phyloP scores from a whole-genome alignment of 2,329 filamentous ascomycete genomes.

The Massarina eburnea region DNA sequence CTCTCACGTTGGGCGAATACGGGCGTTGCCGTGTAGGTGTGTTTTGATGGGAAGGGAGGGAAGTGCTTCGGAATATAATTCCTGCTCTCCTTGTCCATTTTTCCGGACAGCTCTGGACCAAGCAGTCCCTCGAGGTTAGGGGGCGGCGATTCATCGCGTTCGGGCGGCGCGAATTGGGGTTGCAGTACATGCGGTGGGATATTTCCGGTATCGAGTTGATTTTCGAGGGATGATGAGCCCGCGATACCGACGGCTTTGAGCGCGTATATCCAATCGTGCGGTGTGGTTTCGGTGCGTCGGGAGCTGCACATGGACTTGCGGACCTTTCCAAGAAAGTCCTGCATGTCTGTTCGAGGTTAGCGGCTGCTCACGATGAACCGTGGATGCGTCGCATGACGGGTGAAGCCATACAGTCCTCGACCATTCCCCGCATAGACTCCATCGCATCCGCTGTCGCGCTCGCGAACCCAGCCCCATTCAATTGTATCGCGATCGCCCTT shows the following conservation, averaged over 20 bases:
- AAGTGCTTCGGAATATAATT: conserved; percentile 62
- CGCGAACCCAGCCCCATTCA: conserved; percentile 58
- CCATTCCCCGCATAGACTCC: conserved; percentile 56
- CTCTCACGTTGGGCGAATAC: conserved; percentile 61
- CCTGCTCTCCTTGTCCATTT: conserved; percentile 49
- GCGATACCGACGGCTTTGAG: conserved; percentile 46
- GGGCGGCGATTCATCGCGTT: conserved; percentile 43
- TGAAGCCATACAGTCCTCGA: conserved; percentile 60
- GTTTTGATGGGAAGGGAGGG: conserved; percentile 63
- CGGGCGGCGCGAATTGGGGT: conserved; percentile 46
- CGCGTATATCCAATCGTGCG: conserved; percentile 60
- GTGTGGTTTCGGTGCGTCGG: conserved; percentile 58
- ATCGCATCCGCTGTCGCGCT: conserved; percentile 57
- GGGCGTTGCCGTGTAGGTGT: conserved; percentile 64
- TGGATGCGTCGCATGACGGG: conserved; percentile 11
- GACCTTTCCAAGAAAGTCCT: conserved; percentile 55
- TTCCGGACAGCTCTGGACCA: conserved; percentile 53
- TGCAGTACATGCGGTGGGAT: conserved; percentile 37
- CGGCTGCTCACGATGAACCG: conserved; percentile 4
- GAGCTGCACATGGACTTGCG: conserved; percentile 60
- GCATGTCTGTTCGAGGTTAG: conserved; percentile 51
- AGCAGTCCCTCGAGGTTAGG: conserved; percentile 53
- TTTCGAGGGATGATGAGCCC: conserved; percentile 42
- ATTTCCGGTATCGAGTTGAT: conserved; percentile 46
- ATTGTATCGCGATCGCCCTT: conserved; percentile 56